These are phyloP conservation scores for Leishmania tarentolae DNA, from an alignment of 208 protist species.

Conservation along the genomic window DNA sequence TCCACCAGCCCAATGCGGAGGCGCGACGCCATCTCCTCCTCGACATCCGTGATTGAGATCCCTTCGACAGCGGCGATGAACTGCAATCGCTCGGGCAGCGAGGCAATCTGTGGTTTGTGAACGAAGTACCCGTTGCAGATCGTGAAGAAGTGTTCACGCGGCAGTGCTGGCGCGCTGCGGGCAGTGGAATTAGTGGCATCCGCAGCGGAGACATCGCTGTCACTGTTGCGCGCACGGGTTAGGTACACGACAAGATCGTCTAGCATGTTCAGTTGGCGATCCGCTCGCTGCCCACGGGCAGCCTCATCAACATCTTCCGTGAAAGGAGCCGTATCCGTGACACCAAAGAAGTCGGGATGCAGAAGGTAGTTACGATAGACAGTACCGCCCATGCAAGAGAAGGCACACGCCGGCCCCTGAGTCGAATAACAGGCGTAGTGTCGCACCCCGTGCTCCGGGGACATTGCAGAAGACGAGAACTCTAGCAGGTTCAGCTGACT, in stretches of 20 bases:
- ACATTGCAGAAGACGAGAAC: conserved; percentile 38
- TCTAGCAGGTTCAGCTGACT: conserved; percentile 87
- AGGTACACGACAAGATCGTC: conserved; percentile 28
- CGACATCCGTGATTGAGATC: not conserved
- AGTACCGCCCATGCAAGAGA: conserved; percentile 56
- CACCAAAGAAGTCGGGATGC: conserved; percentile 28
- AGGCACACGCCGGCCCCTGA: conserved; percentile 71
- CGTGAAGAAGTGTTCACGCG: conserved; percentile 22
- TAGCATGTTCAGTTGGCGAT: conserved; percentile 41
- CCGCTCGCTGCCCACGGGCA: conserved; percentile 32
- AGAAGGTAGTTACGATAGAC: conserved; percentile 80
- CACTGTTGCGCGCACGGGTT: conserved; percentile 10
- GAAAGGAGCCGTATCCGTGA: not conserved
- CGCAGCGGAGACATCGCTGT: not conserved
- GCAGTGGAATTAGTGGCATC: not conserved
- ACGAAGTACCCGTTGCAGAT: conserved; percentile 54
- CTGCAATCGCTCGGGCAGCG: conserved; percentile 6
- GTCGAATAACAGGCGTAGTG: conserved; percentile 63
- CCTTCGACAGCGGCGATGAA: conserved; percentile 5
- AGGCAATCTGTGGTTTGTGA: not conserved
- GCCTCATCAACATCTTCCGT: not conserved
- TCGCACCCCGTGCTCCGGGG: conserved; percentile 55
- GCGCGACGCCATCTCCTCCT: conserved; percentile 17
- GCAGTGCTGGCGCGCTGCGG: conserved; percentile 2
- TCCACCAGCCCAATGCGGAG: conserved; percentile 52